A percentile compares a stretch with the other conserved stretches of the same genome.
Evolutionary conservation across 805 yeast species (phyloP).

Genomic region (Hanseniaspora thailandica): DNA sequence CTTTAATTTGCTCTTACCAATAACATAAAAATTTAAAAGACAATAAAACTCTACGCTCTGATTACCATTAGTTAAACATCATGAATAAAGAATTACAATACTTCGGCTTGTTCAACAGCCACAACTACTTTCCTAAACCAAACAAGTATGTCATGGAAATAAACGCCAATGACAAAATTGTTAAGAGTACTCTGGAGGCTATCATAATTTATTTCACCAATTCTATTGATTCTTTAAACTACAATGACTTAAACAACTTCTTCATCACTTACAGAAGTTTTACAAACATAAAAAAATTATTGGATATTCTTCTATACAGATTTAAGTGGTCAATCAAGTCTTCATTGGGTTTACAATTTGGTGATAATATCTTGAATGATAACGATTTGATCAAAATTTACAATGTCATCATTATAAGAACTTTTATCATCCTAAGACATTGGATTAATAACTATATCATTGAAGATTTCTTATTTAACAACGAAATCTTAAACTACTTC

Average conservation of each 20-base stretch:
- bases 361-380: constrained; percentile 14
- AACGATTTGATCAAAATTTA: constrained; percentile 38
- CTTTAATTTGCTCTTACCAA: neutral
- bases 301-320: constrained; percentile 52
- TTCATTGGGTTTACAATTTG: neutral
- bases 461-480: constrained; percentile 61
- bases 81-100: constrained; percentile 10
- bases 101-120: constrained; percentile 9
- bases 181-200: constrained; percentile 25
- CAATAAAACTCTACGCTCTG: neutral
- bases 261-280: constrained; percentile 73
- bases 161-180: constrained; percentile 18
- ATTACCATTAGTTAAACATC: neutral
- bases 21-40: too few species aligned
- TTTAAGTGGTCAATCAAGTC: constrained; percentile 49
- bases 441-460: constrained; percentile 81
- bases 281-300: constrained; percentile 43
- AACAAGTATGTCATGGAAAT: constrained; percentile 22
- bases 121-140: constrained; percentile 27
- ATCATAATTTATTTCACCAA: constrained; percentile 54
- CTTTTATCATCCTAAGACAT: constrained; percentile 78
- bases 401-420: constrained; percentile 57
- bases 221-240: constrained; percentile 58
- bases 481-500: constrained; percentile 37
- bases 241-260: constrained; percentile 70